Evolutionary conservation across 805 yeast species (phyloP).

Genomic region (Lachancea mirantina): DNA sequence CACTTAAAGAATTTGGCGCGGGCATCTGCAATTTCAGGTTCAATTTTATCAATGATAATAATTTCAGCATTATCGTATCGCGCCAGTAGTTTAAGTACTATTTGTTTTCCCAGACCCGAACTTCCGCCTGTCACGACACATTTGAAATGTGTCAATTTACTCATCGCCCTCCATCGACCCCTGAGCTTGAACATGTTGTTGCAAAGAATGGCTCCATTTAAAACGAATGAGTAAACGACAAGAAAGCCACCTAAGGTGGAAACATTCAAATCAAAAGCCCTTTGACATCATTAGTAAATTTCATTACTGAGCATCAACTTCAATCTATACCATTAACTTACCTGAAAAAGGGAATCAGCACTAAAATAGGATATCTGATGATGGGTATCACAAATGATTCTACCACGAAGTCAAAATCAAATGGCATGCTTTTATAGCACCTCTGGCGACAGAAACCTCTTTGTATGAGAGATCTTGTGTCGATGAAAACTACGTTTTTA

Average conservation of each 20-base stretch:
- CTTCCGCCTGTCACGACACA: constrained; percentile 35
- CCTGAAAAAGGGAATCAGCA: constrained; percentile 8
- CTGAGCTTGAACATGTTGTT: constrained; percentile 3
- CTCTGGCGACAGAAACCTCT: no score
- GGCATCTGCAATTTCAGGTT: constrained; percentile 5
- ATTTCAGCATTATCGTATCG: constrained; percentile 20
- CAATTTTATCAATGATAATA: constrained; percentile 21
- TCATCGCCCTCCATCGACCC: constrained; percentile 4
- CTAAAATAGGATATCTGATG: constrained; percentile 15
- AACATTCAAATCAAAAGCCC: no score
- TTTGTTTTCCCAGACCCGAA: constrained; percentile 31
- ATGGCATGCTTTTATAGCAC: neutral
- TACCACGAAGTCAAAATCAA: constrained; percentile 15
- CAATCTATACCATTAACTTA: constrained; percentile 4
- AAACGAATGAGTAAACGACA: neutral
- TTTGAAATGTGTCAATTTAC: neutral
- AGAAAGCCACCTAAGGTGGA: no score
- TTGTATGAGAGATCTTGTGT: no score
- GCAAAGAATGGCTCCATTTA: neutral
- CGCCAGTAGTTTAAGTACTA: constrained; percentile 17
- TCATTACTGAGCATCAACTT: no score
- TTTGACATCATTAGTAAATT: no score
- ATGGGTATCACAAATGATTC: constrained; percentile 14
- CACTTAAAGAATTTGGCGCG: constrained; percentile 47
- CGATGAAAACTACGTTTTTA: no score